phyloP scores from a whole-genome alignment of 352 stramenopile species.

The Phytophthora pluvialis region DNA sequence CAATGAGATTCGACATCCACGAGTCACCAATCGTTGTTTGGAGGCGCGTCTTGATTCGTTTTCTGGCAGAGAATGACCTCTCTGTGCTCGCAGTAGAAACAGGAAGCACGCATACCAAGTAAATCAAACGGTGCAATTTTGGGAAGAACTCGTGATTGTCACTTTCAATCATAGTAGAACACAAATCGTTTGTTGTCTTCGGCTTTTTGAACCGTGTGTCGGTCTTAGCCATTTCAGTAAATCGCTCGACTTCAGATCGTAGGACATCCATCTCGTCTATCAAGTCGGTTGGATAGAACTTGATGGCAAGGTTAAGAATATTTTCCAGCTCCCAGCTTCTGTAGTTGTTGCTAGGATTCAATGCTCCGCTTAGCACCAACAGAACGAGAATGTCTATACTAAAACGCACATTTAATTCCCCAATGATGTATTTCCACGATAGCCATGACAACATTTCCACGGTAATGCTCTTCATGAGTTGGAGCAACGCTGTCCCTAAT shows the following conservation, averaged over 20 bases:
- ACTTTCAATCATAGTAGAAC: not conserved
- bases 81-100: not conserved
- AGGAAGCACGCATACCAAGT: not conserved
- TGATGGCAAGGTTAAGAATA: not conserved
- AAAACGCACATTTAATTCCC: not conserved
- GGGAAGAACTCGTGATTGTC: not conserved
- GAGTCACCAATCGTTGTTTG: not conserved
- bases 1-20: not conserved
- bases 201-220: not conserved
- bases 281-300: not conserved
- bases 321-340: not conserved
- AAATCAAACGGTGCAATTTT: not conserved
- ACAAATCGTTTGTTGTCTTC: not conserved
- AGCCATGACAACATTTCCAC: not conserved
- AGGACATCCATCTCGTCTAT: not conserved
- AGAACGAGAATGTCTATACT: not conserved
- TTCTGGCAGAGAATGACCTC: not conserved
- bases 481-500: not conserved
- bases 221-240: not conserved
- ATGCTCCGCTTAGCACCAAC: not conserved
- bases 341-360: not conserved
- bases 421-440: not conserved
- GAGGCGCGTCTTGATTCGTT: not conserved
- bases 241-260: not conserved
- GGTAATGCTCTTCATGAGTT: not conserved